Evolutionary conservation across 2,329 filamentous ascomycete species (phyloP).

Genomic region (Colletotrichum incanum): DNA sequence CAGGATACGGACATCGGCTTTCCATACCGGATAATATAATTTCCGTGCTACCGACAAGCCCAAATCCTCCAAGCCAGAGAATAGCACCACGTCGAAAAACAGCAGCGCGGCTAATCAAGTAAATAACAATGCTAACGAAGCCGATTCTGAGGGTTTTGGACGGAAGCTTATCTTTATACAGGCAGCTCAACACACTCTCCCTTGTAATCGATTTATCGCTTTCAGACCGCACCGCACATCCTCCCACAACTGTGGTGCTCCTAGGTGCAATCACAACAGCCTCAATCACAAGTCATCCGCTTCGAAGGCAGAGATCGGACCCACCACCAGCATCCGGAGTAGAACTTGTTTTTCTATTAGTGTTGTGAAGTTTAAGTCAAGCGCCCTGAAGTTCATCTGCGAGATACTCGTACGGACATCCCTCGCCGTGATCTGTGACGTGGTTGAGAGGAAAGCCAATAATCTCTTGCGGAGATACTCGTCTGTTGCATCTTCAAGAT

Average conservation of each 20-base stretch:
- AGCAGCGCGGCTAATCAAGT: not conserved
- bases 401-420: conserved; percentile 16
- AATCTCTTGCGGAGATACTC: conserved; percentile 9
- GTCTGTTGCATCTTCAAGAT: not conserved
- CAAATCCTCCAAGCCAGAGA: not conserved
- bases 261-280: not conserved
- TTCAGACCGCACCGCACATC: not conserved
- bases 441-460: conserved; percentile 14
- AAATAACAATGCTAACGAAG: not conserved
- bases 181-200: not conserved
- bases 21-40: not conserved
- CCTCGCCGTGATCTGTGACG: conserved; percentile 7
- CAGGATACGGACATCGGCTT: not conserved
- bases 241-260: too few relatives aligned
- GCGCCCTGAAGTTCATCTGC: not conserved
- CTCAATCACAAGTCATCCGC: not conserved
- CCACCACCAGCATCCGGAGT: conserved; percentile 12
- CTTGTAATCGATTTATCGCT: not conserved
- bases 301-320: not conserved
- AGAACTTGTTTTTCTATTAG: not conserved
- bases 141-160: not conserved
- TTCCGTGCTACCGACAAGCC: not conserved
- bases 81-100: too few relatives aligned
- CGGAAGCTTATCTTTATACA: not conserved
- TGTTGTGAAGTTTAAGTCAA: not conserved